Base-by-base conservation (phyloP, 2,329 filamentous ascomycete genomes). In the Teratosphaeria epicoccoides region DNA sequence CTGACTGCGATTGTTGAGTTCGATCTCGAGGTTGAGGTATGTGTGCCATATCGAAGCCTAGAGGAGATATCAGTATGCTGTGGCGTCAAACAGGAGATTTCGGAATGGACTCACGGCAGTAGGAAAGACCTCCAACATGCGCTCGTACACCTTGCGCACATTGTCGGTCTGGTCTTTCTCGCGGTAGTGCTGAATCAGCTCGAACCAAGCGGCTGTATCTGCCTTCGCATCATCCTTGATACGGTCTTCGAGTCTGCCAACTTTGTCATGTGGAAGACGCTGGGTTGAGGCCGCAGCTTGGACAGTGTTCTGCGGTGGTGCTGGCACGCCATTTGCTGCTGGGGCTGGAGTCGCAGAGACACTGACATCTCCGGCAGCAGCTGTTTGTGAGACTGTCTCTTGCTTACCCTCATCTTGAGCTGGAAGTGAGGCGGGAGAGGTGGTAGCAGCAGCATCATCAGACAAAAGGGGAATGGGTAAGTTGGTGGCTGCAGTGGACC, bases 161-260 rank as follows among this genome's bases (percentile, higher is more conserved):
- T 91, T 85, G 55, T 95, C 88, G 56, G 90, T 73, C 68, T 89
- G 87, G 70, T 86, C 86, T 62, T 85, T 87, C 63, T 81, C 83
- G 61, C 85, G 85, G 68, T 95, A 82, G 66, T 96, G 88, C 59
- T 81, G 80, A 66, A 98, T 91, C 66, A 98, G 77, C 58, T 81
- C 80, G 62, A 94, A 73, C 93, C 93, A 98, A 26, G 91, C 88
- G 67, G 93, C 87, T 70, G 93, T 81, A 62, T 96, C 90, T 64
- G 91, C 93, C 62, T 88, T 86, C 14, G 91, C 87, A 66, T 98
- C 93, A 64, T 96, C 87, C 66, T 85, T 84, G 68, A 97, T 85
- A 65, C 91, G 84, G 68, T 93, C 87, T 73, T 98, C 91, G 64
- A 97, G 77, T 53, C 90, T 80, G 52, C 85, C 83, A 61, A 91